These are phyloP conservation scores for Coleophoma cylindrospora DNA, from an alignment of 2,329 filamentous ascomycete species.

Conservation along the genomic window DNA sequence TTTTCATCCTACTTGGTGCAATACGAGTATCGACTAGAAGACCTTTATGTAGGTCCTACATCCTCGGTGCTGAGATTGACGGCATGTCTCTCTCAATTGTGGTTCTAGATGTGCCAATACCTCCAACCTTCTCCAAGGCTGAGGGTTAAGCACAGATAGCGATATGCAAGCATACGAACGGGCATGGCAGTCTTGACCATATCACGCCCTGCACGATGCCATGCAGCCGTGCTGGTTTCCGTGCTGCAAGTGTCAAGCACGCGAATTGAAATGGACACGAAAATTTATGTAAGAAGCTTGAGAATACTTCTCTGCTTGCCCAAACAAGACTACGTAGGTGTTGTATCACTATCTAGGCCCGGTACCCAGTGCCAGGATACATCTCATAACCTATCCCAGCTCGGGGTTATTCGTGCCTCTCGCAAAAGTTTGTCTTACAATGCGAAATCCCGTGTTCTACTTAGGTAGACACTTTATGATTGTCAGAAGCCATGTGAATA, in stretches of 20 bases:
- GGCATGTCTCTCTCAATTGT: not conserved
- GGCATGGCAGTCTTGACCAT: too few relatives aligned
- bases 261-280: conserved; percentile 8
- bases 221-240: conserved; percentile 12
- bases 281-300: not conserved
- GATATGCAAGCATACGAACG: too few relatives aligned
- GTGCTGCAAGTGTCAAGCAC: conserved; percentile 17
- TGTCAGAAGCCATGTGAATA: not conserved
- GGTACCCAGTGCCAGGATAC: not conserved
- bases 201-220: not conserved
- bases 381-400: not conserved
- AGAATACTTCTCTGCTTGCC: not conserved
- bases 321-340: not conserved
- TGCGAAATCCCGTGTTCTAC: not conserved
- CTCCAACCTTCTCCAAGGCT: too few relatives aligned
- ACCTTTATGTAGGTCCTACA: not conserved
- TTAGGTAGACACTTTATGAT: not conserved
- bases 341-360: too few relatives aligned
- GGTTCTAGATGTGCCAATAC: too few relatives aligned
- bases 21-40: not conserved
- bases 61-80: not conserved
- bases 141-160: too few relatives aligned
- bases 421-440: not conserved
- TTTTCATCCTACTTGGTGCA: not conserved
- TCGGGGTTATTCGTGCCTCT: not conserved